Evolutionary conservation across 2,329 filamentous ascomycete species (phyloP).

Genomic region (Talaromyces sp.): DNA sequence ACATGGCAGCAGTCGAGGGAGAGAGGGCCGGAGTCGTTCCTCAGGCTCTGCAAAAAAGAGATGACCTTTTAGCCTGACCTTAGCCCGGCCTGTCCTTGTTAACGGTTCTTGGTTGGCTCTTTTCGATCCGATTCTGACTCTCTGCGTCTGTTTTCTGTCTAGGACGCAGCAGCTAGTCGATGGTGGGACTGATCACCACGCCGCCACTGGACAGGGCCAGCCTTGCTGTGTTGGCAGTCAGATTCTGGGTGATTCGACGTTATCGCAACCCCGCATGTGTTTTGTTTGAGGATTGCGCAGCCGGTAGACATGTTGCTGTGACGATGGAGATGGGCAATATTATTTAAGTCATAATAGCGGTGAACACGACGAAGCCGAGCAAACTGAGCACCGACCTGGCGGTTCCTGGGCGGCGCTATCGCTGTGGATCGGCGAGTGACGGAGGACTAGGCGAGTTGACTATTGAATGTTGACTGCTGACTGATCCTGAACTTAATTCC

Average conservation of each 20-base stretch:
- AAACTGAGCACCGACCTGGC: neutral
- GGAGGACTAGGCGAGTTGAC: no score
- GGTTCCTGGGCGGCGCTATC: neutral
- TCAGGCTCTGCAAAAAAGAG: neutral
- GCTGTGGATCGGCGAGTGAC: neutral
- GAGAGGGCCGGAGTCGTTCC: neutral
- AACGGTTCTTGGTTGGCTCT: neutral
- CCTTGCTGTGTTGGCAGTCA: neutral
- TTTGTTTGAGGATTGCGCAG: neutral
- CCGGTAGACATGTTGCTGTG: no score
- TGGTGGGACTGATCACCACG: neutral
- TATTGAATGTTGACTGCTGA: neutral
- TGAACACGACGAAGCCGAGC: neutral
- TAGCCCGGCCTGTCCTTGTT: neutral
- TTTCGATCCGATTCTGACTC: neutral
- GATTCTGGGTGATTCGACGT: neutral
- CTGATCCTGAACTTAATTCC: neutral
- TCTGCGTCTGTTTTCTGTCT: neutral
- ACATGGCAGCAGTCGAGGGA: neutral
- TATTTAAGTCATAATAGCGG: no score
- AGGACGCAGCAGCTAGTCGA: neutral
- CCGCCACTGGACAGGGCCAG: neutral
- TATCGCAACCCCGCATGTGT: neutral
- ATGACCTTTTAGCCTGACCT: no score
- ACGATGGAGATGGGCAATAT: no score